Evolutionary conservation across 2,329 filamentous ascomycete species (phyloP).

Genomic region (Fusarium sp.): DNA sequence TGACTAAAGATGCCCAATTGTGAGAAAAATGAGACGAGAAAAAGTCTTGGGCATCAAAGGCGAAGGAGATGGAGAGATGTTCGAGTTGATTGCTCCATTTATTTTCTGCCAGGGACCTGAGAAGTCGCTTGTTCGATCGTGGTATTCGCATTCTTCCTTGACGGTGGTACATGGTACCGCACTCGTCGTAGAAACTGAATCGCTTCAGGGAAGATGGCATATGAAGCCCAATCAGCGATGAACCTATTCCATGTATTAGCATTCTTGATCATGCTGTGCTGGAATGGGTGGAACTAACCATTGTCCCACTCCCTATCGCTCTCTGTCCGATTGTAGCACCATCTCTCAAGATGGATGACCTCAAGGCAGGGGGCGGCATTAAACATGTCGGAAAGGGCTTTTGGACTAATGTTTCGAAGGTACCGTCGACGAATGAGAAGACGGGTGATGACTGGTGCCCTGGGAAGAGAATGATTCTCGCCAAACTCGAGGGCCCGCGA

Average conservation of each 20-base stretch:
- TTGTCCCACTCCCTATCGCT: background rate
- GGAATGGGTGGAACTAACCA: background rate
- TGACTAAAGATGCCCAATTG: slow-evolving; percentile 1
- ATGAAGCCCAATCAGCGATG: background rate
- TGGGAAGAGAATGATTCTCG: background rate
- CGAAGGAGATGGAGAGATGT: slow-evolving; percentile 22
- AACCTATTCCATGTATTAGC: slow-evolving; percentile 1
- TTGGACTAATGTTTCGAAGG: slow-evolving; percentile 3
- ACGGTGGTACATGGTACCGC: slow-evolving; percentile 2
- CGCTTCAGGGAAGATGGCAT: slow-evolving; percentile 13
- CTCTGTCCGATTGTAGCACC: background rate
- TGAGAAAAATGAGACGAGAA: background rate
- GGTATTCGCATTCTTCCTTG: background rate
- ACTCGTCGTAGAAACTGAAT: slow-evolving; percentile 25
- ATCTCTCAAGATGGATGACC: slow-evolving; percentile 24
- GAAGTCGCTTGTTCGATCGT: slow-evolving; percentile 10
- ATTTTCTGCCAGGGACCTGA: background rate
- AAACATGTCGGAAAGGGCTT: background rate
- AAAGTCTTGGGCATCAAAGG: slow-evolving; percentile 2
- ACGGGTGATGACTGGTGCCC: slow-evolving; percentile 3
- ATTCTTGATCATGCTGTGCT: background rate
- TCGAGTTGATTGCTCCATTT: background rate
- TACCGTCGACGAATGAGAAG: slow-evolving; percentile 24
- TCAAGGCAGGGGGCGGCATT: slow-evolving; percentile 10
- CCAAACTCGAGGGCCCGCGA: background rate